phyloP scores from a whole-genome alignment of 805 yeast genomes.

The Debaryomyces tyrocola region DNA sequence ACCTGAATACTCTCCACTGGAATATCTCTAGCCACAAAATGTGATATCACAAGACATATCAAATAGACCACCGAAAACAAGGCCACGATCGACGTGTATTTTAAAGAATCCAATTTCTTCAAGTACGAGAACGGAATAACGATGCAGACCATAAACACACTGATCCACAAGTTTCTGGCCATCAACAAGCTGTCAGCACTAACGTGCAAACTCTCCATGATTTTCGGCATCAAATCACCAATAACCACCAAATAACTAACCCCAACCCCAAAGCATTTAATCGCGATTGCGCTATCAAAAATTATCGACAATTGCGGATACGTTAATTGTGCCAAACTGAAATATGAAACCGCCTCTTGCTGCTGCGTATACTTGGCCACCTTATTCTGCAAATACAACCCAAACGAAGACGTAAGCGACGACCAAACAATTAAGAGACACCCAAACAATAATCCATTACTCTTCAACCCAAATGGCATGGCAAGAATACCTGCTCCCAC shows the following conservation, averaged over 20 bases:
- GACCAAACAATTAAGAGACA: constrained; percentile 38
- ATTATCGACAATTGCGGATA: constrained; percentile 68
- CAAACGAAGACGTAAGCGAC: constrained; percentile 52
- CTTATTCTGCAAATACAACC: constrained; percentile 61
- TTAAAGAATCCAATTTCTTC: constrained; percentile 64
- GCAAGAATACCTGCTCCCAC: constrained; percentile 70
- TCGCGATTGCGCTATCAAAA: constrained; percentile 73
- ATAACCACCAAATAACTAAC: constrained; percentile 69
- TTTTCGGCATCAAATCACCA: constrained; percentile 73
- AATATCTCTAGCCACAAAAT: constrained; percentile 36
- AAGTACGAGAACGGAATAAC: constrained; percentile 65
- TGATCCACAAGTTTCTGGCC: constrained; percentile 53
- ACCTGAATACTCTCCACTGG: constrained; percentile 15
- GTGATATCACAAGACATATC: constrained; percentile 52
- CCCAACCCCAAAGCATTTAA: constrained; percentile 80
- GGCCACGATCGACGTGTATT: constrained; percentile 70
- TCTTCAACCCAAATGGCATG: constrained; percentile 65
- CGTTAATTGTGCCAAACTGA: constrained; percentile 53
- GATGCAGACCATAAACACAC: constrained; percentile 48
- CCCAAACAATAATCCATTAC: constrained; percentile 49
- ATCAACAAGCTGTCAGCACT: constrained; percentile 18
- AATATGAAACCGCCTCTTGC: constrained; percentile 42
- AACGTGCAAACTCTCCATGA: constrained; percentile 40
- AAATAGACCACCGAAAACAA: constrained; percentile 65
- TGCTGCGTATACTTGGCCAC: constrained; percentile 49